Percentiles rank a stretch among this genome's conserved stretches.
phyloP scores from a whole-genome alignment of 768 basidiomycete species.

The Tephrocybe rancida region DNA sequence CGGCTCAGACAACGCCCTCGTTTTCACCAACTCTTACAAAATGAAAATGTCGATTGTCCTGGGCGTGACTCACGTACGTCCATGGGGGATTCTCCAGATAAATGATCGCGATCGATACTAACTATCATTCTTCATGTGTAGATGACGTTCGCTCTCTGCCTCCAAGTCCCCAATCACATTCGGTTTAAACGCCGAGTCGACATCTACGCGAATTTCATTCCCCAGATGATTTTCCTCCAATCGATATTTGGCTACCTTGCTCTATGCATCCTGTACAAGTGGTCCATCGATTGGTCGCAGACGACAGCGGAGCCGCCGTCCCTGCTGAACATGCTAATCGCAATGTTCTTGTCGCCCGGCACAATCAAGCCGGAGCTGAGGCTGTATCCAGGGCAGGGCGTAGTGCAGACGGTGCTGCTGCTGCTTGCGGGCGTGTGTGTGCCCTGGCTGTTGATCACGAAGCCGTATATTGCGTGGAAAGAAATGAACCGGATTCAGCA shows the following conservation, averaged over 20 bases:
- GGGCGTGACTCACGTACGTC: constrained; percentile 91
- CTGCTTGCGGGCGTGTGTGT: constrained; percentile 84
- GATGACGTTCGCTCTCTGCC: constrained; percentile 99
- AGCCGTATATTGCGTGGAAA: constrained; percentile 91
- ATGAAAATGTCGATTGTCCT: constrained; percentile 99
- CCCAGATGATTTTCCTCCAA: constrained; percentile 96
- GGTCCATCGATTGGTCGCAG: constrained; percentile 89
- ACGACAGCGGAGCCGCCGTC: constrained; percentile 77
- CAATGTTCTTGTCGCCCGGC: constrained; percentile 94
- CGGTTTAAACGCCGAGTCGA: constrained; percentile 87
- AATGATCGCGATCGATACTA: not conserved
- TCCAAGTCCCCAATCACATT: constrained; percentile 95
- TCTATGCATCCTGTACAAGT: constrained; percentile 95
- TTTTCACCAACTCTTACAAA: constrained; percentile 99
- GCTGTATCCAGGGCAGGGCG: constrained; percentile 86
- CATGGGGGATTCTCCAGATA: constrained; percentile 3
- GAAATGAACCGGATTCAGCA: constrained; percentile 83
- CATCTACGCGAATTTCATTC: constrained; percentile 94
- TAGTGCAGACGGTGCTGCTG: constrained; percentile 79
- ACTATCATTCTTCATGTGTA: constrained; percentile 30
- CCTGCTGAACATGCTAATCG: constrained; percentile 93
- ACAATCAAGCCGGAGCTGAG: constrained; percentile 66
- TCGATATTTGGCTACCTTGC: constrained; percentile 98
- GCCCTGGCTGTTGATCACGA: constrained; percentile 91
- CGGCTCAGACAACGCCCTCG: constrained; percentile 84